Evolutionary conservation across 495 filamentous ascomycete genomes (phyloP).

Genomic region (Trypethelium eluteriae): DNA sequence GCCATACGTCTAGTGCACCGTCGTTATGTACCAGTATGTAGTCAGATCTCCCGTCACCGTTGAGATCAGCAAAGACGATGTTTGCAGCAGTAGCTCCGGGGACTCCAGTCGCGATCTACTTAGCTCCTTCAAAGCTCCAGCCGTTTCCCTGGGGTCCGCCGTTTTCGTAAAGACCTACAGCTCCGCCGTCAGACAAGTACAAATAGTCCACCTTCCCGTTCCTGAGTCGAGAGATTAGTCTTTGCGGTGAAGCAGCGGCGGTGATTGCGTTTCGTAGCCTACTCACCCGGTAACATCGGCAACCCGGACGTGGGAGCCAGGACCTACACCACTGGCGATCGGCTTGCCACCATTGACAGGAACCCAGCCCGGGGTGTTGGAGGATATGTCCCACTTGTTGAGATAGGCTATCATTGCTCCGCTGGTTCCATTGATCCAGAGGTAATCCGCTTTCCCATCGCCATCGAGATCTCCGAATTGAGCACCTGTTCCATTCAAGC

Average conservation of each 20-base stretch:
- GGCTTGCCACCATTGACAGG: neutral
- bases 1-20: neutral
- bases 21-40: neutral
- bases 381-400: neutral
- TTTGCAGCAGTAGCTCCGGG: neutral
- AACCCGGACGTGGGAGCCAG: neutral
- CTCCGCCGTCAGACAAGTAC: neutral
- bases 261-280: neutral
- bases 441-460: neutral
- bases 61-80: constrained; percentile 1
- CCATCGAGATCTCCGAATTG: neutral
- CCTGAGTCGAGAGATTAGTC: neutral
- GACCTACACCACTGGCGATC: neutral
- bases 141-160: neutral
- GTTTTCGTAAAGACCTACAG: neutral
- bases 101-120: neutral
- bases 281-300: neutral
- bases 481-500: neutral
- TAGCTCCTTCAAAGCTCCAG: neutral
- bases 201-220: neutral
- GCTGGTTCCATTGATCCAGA: neutral
- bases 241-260: neutral
- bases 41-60: neutral
- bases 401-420: constrained; percentile 1
- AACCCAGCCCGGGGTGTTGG: neutral